Conservation (phyloP, 2,329 filamentous ascomycete genomes). For the Chaetomiaceae sp. region DNA sequence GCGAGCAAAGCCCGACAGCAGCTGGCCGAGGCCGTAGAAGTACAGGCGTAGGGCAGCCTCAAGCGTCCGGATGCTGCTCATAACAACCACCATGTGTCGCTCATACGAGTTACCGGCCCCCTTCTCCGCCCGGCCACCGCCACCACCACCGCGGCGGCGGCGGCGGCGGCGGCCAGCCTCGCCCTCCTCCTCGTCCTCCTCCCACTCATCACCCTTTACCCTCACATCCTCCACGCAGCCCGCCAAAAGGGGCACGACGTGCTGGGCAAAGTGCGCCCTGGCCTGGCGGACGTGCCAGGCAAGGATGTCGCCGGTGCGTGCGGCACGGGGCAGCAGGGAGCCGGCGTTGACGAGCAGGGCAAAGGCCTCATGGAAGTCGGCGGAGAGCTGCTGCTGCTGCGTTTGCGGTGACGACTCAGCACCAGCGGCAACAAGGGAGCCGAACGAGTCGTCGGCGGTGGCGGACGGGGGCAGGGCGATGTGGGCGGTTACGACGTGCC, state of each 20-base stretch:
- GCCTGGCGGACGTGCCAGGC: constrained; percentile 57
- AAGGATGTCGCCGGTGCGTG: constrained; percentile 50
- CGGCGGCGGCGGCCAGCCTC: not conserved
- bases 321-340: constrained; percentile 41
- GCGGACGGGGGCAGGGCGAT: constrained; percentile 53
- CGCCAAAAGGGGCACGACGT: constrained; percentile 51
- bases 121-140: no score
- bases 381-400: constrained; percentile 31
- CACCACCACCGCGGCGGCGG: not conserved
- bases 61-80: constrained; percentile 49
- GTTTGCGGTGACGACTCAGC: no score
- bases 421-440: constrained; percentile 39
- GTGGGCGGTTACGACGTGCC: constrained; percentile 54
- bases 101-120: constrained; percentile 28
- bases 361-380: constrained; percentile 46
- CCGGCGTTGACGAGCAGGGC: constrained; percentile 46
- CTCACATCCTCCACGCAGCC: constrained; percentile 32
- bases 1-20: constrained; percentile 42
- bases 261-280: constrained; percentile 52
- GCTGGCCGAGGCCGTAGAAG: constrained; percentile 46
- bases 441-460: constrained; percentile 49
- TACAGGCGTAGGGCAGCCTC: constrained; percentile 55
- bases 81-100: constrained; percentile 41
- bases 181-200: not conserved
- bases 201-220: not conserved